These are phyloP conservation scores for Carpinus fangiana DNA, from an alignment of 306 rosid genomes.

Conservation along the genomic window DNA sequence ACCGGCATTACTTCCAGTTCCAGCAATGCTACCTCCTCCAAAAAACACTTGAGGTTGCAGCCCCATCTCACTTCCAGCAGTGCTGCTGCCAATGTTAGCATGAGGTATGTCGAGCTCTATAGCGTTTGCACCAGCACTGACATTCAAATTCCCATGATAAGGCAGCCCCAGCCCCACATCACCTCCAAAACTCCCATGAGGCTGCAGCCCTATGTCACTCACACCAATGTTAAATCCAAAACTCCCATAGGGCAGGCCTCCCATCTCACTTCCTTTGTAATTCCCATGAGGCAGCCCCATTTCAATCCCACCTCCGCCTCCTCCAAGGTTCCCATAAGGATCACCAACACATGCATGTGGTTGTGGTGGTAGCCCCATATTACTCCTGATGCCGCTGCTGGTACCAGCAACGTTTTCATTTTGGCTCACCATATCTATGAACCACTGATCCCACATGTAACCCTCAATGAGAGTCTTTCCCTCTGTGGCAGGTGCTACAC, in stretches of 20 bases:
- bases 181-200: background rate
- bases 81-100: background rate
- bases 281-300: background rate
- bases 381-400: background rate
- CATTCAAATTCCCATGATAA: background rate
- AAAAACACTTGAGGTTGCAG: background rate
- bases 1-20: background rate
- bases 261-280: background rate
- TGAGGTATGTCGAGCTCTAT: too few species aligned
- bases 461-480: background rate
- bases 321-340: background rate
- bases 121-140: background rate
- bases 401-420: background rate
- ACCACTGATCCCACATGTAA: constrained; percentile 27
- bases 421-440: constrained; percentile 17
- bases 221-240: background rate
- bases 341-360: background rate
- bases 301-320: background rate
- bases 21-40: background rate
- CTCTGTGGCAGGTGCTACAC: background rate
- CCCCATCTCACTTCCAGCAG: constrained; percentile 8
- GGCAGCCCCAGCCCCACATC: background rate
- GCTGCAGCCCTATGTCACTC: background rate
- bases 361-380: background rate
- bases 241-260: background rate